Evolutionary conservation across 2,329 filamentous ascomycete species (phyloP), one percentile per base, ranked within the genome.

Genomic region (Pyrenochaeta sp.): DNA sequence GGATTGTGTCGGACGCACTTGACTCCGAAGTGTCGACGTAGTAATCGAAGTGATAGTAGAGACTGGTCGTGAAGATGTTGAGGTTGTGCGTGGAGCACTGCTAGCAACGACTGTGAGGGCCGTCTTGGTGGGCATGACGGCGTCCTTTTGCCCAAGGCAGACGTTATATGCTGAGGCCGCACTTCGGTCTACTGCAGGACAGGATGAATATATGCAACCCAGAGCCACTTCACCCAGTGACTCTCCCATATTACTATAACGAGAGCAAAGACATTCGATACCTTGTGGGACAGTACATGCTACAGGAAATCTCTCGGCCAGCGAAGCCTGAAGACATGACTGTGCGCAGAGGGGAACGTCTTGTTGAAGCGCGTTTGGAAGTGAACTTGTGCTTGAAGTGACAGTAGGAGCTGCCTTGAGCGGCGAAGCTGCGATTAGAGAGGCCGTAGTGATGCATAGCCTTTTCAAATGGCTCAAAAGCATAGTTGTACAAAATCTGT

Each of bases 401-500:
- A 60, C 55, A 54, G 64, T 64, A 36, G 66, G 58, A 54, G 57
- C 57, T 53, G 67, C 58, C 44, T 61, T 56, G 41, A 70, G 64
- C 35, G 71, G 67, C 55, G 62, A 66, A 53, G 72, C 68, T 63
- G 65, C 58, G 54, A 72, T 71, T 68, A 75, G 45, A 45, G 71
- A 63, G 63, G 70, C 67, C 63, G 67, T 68, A 61, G 71, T 60
- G 52, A 72, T 69, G 67, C 68, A 74, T 70, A 73, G 66, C 67
- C 69, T 69, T 68, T 67, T 68, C 49, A 67, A 60, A 67, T 68
- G 71, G 67, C 72, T 68, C 61, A 73, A 56, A 68, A 71, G 66
- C 73, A 76, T 76, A 76, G 59, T 73, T 61, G 66, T 75, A 74
- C 72, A 72, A 52, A 54, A 65, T 60, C 69, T 73, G 61, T 46